phyloP scores from a whole-genome alignment of 768 basidiomycete genomes.

The Leucocoprinus leucothites region DNA sequence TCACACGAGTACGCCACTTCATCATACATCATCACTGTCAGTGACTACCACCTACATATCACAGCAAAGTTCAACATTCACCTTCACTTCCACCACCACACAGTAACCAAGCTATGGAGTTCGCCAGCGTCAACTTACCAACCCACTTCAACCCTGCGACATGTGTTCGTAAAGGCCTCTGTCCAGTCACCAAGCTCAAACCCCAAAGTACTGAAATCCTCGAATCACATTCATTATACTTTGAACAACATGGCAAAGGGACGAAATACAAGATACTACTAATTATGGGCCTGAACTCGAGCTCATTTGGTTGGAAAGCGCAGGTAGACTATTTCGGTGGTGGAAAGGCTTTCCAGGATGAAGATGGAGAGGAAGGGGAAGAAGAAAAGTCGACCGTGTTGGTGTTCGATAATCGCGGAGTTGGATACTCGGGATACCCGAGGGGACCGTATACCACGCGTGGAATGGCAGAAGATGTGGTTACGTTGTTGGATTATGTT shows the following conservation, averaged over 20 bases:
- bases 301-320: conserved; percentile 56
- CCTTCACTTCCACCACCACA: neutral
- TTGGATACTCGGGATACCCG: conserved; percentile 71
- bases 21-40: no score
- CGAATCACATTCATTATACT: conserved; percentile 76
- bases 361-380: conserved; percentile 14
- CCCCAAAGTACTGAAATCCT: conserved; percentile 41
- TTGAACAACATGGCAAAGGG: conserved; percentile 65
- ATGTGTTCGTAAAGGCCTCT: conserved; percentile 69
- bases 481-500: conserved; percentile 64
- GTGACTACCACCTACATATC: no score
- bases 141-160: conserved; percentile 60
- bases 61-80: no score
- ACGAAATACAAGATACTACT: conserved; percentile 60
- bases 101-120: neutral
- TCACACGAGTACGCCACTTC: no score
- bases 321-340: conserved; percentile 65
- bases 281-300: conserved; percentile 76
- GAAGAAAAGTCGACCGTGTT: conserved; percentile 52
- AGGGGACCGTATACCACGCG: conserved; percentile 74
- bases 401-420: conserved; percentile 85
- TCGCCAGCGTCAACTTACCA: conserved; percentile 20
- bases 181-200: conserved; percentile 58
- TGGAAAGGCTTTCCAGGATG: conserved; percentile 20
- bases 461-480: conserved; percentile 74